These are phyloP conservation scores for Globisporangium ultimum DNA, from an alignment of 352 stramenopile species.

Conservation along the genomic window DNA sequence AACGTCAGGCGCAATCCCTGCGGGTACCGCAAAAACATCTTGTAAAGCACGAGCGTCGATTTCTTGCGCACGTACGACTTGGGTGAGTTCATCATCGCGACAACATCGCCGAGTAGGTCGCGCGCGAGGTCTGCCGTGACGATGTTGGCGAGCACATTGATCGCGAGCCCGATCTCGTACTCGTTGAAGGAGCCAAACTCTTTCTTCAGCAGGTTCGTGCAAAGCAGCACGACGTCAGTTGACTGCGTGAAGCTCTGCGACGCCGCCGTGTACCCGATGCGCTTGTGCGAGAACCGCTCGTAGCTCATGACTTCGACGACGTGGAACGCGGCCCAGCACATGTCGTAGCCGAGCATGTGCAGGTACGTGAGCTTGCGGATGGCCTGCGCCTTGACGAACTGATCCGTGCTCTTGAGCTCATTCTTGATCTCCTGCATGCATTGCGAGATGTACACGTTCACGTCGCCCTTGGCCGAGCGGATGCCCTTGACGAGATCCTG, in stretches of 20 bases:
- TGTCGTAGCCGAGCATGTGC: conserved; percentile 99
- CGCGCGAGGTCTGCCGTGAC: conserved; percentile 95
- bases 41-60: conserved; percentile 97
- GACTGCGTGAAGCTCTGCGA: conserved; percentile 96
- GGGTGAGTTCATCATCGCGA: conserved; percentile 91
- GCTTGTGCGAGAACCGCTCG: conserved; percentile 95
- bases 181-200: conserved; percentile 89
- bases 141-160: conserved; percentile 99
- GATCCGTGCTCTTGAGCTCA: conserved; percentile 96
- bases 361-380: conserved; percentile 97
- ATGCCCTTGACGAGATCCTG: conserved; percentile 99
- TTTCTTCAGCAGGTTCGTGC: conserved; percentile 99
- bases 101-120: conserved; percentile 90
- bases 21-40: conserved; percentile 98
- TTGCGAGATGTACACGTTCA: conserved; percentile 96
- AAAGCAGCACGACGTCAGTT: conserved; percentile 98
- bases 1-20: conserved; percentile 97
- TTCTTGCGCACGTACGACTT: conserved; percentile 99
- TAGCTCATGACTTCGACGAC: conserved; percentile 98
- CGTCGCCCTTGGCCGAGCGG: conserved; percentile 94
- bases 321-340: conserved; percentile 97
- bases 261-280: conserved; percentile 95
- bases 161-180: conserved; percentile 96
- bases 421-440: conserved; percentile 97
- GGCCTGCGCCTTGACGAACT: conserved; percentile 96